Conservation (phyloP, 495 filamentous ascomycete species). For the Apiosordaria backusii region DNA sequence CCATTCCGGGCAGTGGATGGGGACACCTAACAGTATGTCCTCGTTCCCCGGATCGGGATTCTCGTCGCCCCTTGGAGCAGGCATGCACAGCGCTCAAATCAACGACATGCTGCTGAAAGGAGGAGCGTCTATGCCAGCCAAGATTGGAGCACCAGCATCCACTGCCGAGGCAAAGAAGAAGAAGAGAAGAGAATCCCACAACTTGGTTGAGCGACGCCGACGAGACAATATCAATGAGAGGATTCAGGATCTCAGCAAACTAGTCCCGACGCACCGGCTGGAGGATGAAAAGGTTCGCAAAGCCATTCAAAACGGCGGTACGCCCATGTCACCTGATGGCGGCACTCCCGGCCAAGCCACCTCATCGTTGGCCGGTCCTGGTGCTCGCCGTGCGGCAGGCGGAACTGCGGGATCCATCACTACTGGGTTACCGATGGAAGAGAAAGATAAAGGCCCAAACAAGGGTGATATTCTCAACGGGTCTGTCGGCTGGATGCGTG, state of each 20-base stretch:
- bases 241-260: constrained; percentile 90
- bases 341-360: constrained; percentile 69
- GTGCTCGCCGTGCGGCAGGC: constrained; percentile 71
- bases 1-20: constrained; percentile 72
- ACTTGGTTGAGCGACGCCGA: constrained; percentile 88
- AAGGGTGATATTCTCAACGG: constrained; percentile 98
- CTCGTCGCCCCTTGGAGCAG: constrained; percentile 58
- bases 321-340: background rate
- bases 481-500: constrained; percentile 92
- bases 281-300: constrained; percentile 98
- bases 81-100: constrained; percentile 46
- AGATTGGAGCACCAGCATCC: constrained; percentile 44
- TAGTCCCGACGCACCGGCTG: constrained; percentile 87
- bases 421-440: constrained; percentile 83
- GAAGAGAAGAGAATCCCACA: constrained; percentile 88
- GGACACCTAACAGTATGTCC: constrained; percentile 70
- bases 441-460: constrained; percentile 98
- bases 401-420: constrained; percentile 77
- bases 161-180: constrained; percentile 81
- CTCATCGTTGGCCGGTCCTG: constrained; percentile 79
- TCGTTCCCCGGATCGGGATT: constrained; percentile 77
- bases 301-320: constrained; percentile 76
- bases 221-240: constrained; percentile 98
- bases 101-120: constrained; percentile 52
- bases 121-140: constrained; percentile 54